Conservation (phyloP, 75 land plant genomes). For the Sequoia sempervirens region DNA sequence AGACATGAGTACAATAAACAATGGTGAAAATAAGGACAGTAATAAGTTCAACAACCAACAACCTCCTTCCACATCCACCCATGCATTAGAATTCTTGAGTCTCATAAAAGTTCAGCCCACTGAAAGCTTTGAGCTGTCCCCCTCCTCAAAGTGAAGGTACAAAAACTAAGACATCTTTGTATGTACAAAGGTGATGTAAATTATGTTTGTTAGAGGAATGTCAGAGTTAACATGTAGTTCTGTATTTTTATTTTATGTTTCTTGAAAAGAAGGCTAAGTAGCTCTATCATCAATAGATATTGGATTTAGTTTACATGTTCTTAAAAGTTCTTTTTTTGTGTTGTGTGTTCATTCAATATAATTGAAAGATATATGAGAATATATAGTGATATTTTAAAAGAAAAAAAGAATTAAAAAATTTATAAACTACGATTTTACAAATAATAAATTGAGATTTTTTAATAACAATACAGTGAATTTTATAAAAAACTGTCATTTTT, state of each 20-base stretch:
- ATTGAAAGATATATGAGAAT: neutral
- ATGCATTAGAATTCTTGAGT: neutral
- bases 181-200: neutral
- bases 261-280: neutral
- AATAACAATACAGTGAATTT: too few relatives aligned
- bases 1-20: conserved; percentile 5
- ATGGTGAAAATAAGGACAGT: neutral
- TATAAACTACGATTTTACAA: too few relatives aligned
- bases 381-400: neutral
- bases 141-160: neutral
- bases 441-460: too few relatives aligned
- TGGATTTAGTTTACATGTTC: neutral
- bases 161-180: neutral
- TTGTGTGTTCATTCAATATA: too few relatives aligned
- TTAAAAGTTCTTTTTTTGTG: neutral
- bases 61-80: neutral
- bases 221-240: neutral
- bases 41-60: neutral
- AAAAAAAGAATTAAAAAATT: too few relatives aligned
- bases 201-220: neutral
- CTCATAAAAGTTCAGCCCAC: neutral
- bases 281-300: neutral
- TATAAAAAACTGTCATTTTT: too few relatives aligned
- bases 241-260: neutral
- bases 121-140: neutral